Base-by-base conservation (phyloP, 257 asterid genomes). In the Scutellaria baicalensis region DNA sequence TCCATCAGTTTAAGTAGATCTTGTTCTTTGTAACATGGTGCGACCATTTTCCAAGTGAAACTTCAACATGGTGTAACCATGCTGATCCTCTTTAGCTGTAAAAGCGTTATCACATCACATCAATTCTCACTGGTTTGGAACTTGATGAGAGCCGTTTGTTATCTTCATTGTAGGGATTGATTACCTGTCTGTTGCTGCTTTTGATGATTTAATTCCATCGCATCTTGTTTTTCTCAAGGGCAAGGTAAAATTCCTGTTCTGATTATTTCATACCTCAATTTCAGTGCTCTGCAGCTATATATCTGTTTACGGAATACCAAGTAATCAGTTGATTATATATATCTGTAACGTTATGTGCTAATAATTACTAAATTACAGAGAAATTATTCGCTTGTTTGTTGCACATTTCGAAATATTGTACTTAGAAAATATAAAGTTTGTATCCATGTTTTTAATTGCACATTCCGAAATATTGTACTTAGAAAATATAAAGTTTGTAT, bases 181-280 rank as follows among this genome's bases (percentile, higher is more conserved):
- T 74, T 94, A 94, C 89, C 80, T 94, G 83, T 94, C 99, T 3
- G 97, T 84, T 78, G 99, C 97, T 71, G 97, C 97, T n/a, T 88
- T 43, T 60, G 95, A 54, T 61, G 93, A 94, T 75, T 55, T 82
- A 78, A 71, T 85, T 47, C 87, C 99, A 49, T 43, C 97, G 71
- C 99, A 94, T 82, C 96, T 82, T 56, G 97, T 91, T 66, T 83
- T 94, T 56, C 95, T 94, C 6, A 42, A 85, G 77, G 74, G 88
- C 85, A 81, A 83, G 93, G 99, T 94, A 77, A 86, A 12, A 11
- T 65, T 64, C 71, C 13, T 63, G 55, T 65, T 69, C 67, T 61
- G 1, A 6, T 58, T 35, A 16, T 42, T 40, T 59, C 17, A 57
- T 33, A 1, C 27, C 3, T 33, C 66, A 20, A 10, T 59, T 59